Conservation (phyloP, 371 early-diverging fungal species). For the Choanephora cucurbitarum region DNA sequence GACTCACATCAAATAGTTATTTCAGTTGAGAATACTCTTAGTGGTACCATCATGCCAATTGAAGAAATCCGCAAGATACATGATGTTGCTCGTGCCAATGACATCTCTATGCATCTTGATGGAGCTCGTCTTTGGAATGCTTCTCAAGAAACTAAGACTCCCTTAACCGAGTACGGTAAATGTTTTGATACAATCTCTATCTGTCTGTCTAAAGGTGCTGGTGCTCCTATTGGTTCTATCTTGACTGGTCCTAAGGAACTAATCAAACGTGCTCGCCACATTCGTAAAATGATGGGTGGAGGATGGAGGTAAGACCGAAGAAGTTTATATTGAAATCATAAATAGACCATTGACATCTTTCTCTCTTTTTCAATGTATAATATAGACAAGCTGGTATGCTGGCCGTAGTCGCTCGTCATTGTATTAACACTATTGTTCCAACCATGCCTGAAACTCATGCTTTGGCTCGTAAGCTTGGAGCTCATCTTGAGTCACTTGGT, state of each 20-base stretch:
- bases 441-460: conserved; percentile 67
- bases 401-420: conserved; percentile 74
- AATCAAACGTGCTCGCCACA: conserved; percentile 79
- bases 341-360: too few species aligned
- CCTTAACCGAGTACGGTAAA: conserved; percentile 67
- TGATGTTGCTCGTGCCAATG: conserved; percentile 51
- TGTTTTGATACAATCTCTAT: conserved; percentile 83
- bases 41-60: conserved; percentile 79
- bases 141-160: conserved; percentile 62
- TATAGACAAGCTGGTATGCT: conserved; percentile 76
- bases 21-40: conserved; percentile 86
- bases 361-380: neutral
- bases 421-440: conserved; percentile 67
- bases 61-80: conserved; percentile 72
- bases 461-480: conserved; percentile 64
- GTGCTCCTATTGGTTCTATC: conserved; percentile 90
- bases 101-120: conserved; percentile 78
- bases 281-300: conserved; percentile 89
- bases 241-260: conserved; percentile 63
- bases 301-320: conserved; percentile 71
- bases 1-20: conserved; percentile 46
- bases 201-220: conserved; percentile 87
- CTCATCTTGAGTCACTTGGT: conserved; percentile 58
- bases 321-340: too few species aligned
- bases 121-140: conserved; percentile 96